Evolutionary conservation across 371 early-diverging fungal species (phyloP).

Genomic region (Zopfochytrium polystomum): DNA sequence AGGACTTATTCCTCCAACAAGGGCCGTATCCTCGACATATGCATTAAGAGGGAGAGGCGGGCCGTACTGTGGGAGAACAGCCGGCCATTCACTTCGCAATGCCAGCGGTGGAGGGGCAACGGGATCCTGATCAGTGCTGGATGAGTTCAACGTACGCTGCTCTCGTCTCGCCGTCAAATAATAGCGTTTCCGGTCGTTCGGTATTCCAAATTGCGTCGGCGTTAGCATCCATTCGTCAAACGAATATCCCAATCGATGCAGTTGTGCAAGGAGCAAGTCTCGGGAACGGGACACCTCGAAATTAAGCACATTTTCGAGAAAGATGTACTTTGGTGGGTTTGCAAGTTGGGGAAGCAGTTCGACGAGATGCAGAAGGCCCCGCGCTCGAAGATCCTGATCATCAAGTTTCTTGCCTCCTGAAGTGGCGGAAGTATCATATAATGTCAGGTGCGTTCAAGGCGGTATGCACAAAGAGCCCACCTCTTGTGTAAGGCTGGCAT

Average conservation of each 20-base stretch:
- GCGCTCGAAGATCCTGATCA: slow-evolving; percentile 40
- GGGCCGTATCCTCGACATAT: neutral
- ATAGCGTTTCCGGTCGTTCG: slow-evolving; percentile 29
- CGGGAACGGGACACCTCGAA: slow-evolving; percentile 49
- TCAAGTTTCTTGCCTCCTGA: slow-evolving; percentile 30
- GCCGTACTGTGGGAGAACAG: too few species aligned
- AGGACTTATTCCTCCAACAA: neutral
- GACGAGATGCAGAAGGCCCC: slow-evolving; percentile 41
- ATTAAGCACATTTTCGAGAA: slow-evolving; percentile 52
- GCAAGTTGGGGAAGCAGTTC: slow-evolving; percentile 22
- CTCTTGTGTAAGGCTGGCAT: slow-evolving; percentile 61
- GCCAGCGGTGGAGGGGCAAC: neutral
- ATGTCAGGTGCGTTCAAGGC: neutral
- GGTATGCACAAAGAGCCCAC: neutral
- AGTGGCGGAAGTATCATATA: neutral
- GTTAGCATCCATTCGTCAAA: slow-evolving; percentile 52
- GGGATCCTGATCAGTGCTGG: neutral
- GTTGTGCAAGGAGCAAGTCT: slow-evolving; percentile 48
- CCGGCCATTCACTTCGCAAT: neutral
- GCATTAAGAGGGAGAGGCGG: too few species aligned
- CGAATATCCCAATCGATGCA: slow-evolving; percentile 60
- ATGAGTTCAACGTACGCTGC: neutral
- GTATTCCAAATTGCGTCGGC: slow-evolving; percentile 34
- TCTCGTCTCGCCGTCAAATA: slow-evolving; percentile 22
- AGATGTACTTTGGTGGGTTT: slow-evolving; percentile 34